phyloP scores from a whole-genome alignment of 2,329 filamentous ascomycete genomes.

The Hypoxylon sp. region DNA sequence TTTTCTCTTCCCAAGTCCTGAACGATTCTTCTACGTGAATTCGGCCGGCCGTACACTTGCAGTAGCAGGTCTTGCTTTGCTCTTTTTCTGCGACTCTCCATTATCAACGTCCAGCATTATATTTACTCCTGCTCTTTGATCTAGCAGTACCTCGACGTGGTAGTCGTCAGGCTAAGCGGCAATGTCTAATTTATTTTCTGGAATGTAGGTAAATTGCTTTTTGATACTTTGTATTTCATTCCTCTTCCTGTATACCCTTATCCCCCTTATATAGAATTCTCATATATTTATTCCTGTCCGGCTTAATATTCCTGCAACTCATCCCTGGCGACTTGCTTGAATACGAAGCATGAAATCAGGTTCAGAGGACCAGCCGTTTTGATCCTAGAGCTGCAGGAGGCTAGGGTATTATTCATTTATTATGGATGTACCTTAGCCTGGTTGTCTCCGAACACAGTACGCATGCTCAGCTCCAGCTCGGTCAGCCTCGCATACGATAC shows the following conservation, averaged over 20 bases:
- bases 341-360: conserved; percentile 19
- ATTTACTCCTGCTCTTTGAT: conserved; percentile 20
- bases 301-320: conserved; percentile 4
- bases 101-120: conserved; percentile 10
- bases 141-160: conserved; percentile 40
- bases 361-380: conserved; percentile 16
- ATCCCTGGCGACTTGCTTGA: conserved; percentile 18
- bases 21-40: conserved; percentile 23
- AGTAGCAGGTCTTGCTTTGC: conserved; percentile 7
- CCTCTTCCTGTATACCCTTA: conserved; percentile 8
- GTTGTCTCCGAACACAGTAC: conserved; percentile 17
- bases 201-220: conserved; percentile 65
- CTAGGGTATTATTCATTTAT: conserved; percentile 23
- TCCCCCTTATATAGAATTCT: conserved; percentile 14
- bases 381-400: conserved; percentile 14
- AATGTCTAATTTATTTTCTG: conserved; percentile 73
- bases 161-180: conserved; percentile 47
- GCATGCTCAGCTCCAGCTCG: conserved; percentile 25
- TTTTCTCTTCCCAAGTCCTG: conserved; percentile 28
- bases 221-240: conserved; percentile 22
- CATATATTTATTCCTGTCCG: conserved; percentile 10
- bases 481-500: conserved; percentile 29
- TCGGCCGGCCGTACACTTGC: conserved; percentile 13
- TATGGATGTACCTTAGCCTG: conserved; percentile 21
- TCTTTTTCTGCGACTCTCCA: conserved; percentile 4